Conservation (phyloP, 2,329 filamentous ascomycete species). For the Coniochaeta sp. region DNA sequence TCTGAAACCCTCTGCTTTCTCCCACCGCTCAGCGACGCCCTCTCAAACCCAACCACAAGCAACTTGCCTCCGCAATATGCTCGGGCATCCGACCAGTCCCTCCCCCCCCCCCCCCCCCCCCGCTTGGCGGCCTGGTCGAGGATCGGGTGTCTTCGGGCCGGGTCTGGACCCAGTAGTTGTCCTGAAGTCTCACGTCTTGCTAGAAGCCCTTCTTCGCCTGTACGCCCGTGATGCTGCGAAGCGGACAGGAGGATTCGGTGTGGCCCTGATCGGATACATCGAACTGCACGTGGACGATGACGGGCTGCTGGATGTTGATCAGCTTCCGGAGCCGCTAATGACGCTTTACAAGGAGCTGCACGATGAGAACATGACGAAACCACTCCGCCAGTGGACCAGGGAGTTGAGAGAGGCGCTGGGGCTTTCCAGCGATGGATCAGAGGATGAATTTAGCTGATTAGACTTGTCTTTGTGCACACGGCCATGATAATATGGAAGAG, state of each 20-base stretch:
- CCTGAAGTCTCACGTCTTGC: conserved; percentile 14
- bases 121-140: conserved; percentile 15
- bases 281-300: conserved; percentile 17
- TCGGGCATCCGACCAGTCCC: conserved; percentile 14
- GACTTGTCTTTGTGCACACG: too few species aligned
- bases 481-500: too few species aligned
- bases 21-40: conserved; percentile 7
- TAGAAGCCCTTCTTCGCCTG: conserved; percentile 18
- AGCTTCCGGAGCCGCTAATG: conserved; percentile 14
- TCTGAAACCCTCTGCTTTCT: conserved; percentile 18
- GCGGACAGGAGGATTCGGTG: conserved; percentile 11
- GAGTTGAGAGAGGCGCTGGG: conserved; percentile 11
- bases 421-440: neutral
- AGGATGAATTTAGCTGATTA: neutral
- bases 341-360: conserved; percentile 11
- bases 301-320: conserved; percentile 13
- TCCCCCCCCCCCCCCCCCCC: conserved; percentile 15
- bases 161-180: conserved; percentile 10
- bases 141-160: conserved; percentile 10
- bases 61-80: conserved; percentile 11
- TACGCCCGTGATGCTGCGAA: conserved; percentile 15
- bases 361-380: conserved; percentile 9
- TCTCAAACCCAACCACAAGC: too few species aligned
- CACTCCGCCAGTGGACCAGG: conserved; percentile 11
- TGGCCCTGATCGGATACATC: conserved; percentile 18